Conservation (phyloP, 2,329 filamentous ascomycete species). For the Clarireedia monteithiana region DNA sequence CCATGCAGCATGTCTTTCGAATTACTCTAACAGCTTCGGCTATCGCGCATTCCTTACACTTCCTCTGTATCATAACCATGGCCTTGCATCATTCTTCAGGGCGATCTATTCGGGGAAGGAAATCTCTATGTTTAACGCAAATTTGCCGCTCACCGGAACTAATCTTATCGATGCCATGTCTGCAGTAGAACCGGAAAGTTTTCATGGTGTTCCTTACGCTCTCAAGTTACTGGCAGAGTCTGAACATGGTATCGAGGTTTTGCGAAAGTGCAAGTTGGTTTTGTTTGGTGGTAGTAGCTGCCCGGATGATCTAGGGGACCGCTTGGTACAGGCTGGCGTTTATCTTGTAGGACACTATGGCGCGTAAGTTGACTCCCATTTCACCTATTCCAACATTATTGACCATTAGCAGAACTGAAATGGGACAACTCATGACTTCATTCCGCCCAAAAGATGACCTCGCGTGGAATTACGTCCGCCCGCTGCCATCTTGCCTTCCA, state of each 20-base stretch:
- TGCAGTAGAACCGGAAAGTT: conserved; percentile 40
- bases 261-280: conserved; percentile 43
- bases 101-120: conserved; percentile 43
- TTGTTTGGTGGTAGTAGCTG: conserved; percentile 51
- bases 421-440: conserved; percentile 54
- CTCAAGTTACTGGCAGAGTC: conserved; percentile 55
- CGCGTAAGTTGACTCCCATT: conserved; percentile 32
- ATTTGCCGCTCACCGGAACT: conserved; percentile 45
- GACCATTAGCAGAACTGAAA: conserved; percentile 40
- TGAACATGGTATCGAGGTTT: conserved; percentile 41
- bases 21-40: conserved; percentile 27
- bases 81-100: conserved; percentile 46
- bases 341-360: conserved; percentile 50
- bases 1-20: conserved; percentile 29
- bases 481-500: conserved; percentile 6
- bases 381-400: background rate
- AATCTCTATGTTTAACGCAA: conserved; percentile 46
- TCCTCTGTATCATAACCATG: conserved; percentile 53
- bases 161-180: conserved; percentile 39
- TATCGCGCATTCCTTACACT: conserved; percentile 41
- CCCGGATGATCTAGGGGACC: conserved; percentile 50
- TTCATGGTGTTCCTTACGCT: conserved; percentile 56
- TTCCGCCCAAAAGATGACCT: conserved; percentile 42
- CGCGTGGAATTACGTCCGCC: conserved; percentile 53
- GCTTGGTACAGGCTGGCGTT: conserved; percentile 43